phyloP scores from a whole-genome alignment of 345 rosid species.

The Passiflora organensis region DNA sequence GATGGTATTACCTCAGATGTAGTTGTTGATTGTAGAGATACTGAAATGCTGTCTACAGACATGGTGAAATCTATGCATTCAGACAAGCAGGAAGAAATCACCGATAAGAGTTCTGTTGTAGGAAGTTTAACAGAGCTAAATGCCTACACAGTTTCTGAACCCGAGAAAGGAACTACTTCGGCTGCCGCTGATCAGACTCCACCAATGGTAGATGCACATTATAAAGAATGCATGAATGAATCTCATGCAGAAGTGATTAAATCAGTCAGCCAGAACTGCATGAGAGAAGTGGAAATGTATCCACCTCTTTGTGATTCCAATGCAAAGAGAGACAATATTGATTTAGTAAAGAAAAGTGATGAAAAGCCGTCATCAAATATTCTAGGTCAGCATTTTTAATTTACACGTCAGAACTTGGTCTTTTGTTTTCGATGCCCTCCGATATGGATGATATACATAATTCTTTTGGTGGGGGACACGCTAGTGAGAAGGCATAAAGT shows the following conservation, averaged over 20 bases:
- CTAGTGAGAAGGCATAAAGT: no score
- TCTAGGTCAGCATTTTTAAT: conserved; percentile 41
- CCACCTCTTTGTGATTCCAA: conserved; percentile 26
- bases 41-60: conserved; percentile 18
- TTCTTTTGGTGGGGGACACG: no score
- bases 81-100: conserved; percentile 22
- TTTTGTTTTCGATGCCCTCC: no score
- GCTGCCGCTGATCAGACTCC: conserved; percentile 26
- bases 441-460: no score
- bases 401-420: no score
- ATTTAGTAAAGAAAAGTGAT: conserved; percentile 31
- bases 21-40: conserved; percentile 25
- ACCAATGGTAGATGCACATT: conserved; percentile 23
- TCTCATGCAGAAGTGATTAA: conserved; percentile 15
- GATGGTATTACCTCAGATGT: conserved; percentile 18
- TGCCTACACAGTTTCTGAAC: conserved; percentile 18
- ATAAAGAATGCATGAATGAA: conserved; percentile 25
- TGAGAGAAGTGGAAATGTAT: conserved; percentile 21
- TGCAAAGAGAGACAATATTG: conserved; percentile 26
- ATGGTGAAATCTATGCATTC: conserved; percentile 9
- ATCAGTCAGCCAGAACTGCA: conserved; percentile 24
- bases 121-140: conserved; percentile 20
- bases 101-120: conserved; percentile 14
- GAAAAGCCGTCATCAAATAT: conserved; percentile 21
- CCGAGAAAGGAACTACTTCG: conserved; percentile 19